phyloP scores from a whole-genome alignment of 2,329 filamentous ascomycete genomes.

The Calonectria henricotiae region DNA sequence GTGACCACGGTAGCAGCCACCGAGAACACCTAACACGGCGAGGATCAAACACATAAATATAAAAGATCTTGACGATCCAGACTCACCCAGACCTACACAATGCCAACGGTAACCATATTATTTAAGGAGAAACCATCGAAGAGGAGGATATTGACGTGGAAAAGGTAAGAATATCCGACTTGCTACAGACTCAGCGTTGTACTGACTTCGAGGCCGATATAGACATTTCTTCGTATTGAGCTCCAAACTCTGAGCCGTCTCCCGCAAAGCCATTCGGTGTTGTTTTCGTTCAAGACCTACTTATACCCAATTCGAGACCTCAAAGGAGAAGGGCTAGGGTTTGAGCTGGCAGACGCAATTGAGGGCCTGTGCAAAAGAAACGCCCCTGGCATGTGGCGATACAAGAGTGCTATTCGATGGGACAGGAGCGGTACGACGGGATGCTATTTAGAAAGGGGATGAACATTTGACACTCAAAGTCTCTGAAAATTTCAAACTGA shows the following conservation, averaged over 20 bases:
- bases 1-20: slow-evolving; percentile 9
- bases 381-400: slow-evolving; percentile 68
- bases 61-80: slow-evolving; percentile 56
- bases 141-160: slow-evolving; percentile 61
- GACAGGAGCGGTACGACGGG: slow-evolving; percentile 54
- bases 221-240: slow-evolving; percentile 65
- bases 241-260: slow-evolving; percentile 69
- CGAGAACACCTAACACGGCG: neutral
- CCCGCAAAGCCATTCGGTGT: slow-evolving; percentile 63
- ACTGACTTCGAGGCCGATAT: neutral
- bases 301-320: slow-evolving; percentile 66
- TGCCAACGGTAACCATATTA: slow-evolving; percentile 58
- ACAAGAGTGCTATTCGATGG: slow-evolving; percentile 68
- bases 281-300: slow-evolving; percentile 73
- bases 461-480: no score
- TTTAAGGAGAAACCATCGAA: slow-evolving; percentile 54
- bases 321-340: slow-evolving; percentile 66
- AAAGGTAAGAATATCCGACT: slow-evolving; percentile 48
- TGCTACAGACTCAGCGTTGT: neutral
- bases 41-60: neutral
- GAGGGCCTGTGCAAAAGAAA: slow-evolving; percentile 68
- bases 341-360: slow-evolving; percentile 66
- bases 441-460: no score
- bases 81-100: slow-evolving; percentile 63
- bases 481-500: no score